A percentile compares a stretch with the other conserved stretches of the same genome.
Evolutionary conservation across 805 yeast species (phyloP).

Genomic region (Lachancea sp.): DNA sequence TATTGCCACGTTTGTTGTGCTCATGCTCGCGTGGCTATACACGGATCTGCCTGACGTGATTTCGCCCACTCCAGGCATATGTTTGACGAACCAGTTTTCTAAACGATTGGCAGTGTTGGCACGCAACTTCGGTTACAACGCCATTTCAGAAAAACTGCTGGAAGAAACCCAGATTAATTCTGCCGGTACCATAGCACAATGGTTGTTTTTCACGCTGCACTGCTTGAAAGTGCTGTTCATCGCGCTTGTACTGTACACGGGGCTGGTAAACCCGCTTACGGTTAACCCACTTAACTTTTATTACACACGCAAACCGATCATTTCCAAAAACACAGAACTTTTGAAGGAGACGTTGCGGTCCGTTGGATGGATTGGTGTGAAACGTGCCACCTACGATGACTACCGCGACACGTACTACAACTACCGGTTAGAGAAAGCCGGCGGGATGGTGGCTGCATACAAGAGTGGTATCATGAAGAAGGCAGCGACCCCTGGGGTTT

Average conservation of each 20-base stretch:
- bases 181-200: conserved; percentile 45
- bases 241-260: conserved; percentile 54
- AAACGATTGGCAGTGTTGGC: conserved; percentile 28
- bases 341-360: conserved; percentile 42
- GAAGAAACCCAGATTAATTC: conserved; percentile 42
- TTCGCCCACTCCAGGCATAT: conserved; percentile 89
- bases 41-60: conserved; percentile 86
- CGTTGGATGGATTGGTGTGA: conserved; percentile 95
- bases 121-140: conserved; percentile 33
- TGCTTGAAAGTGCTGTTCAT: conserved; percentile 51
- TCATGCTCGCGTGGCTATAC: conserved; percentile 70
- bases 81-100: conserved; percentile 58
- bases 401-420: conserved; percentile 67
- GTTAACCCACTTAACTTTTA: conserved; percentile 36
- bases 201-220: conserved; percentile 68
- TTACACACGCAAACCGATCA: conserved; percentile 30
- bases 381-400: conserved; percentile 60
- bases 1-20: conserved; percentile 12
- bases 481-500: conserved; percentile 53
- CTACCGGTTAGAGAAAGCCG: conserved; percentile 54
- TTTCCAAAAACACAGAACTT: conserved; percentile 24
- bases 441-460: conserved; percentile 73
- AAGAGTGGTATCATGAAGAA: conserved; percentile 60
- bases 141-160: conserved; percentile 41
- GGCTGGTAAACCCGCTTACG: conserved; percentile 71